A percentile compares a stretch with the other conserved stretches of the same genome.
Conservation (phyloP, 2,329 filamentous ascomycete species). For the Ceratocystis diversiconidia region DNA sequence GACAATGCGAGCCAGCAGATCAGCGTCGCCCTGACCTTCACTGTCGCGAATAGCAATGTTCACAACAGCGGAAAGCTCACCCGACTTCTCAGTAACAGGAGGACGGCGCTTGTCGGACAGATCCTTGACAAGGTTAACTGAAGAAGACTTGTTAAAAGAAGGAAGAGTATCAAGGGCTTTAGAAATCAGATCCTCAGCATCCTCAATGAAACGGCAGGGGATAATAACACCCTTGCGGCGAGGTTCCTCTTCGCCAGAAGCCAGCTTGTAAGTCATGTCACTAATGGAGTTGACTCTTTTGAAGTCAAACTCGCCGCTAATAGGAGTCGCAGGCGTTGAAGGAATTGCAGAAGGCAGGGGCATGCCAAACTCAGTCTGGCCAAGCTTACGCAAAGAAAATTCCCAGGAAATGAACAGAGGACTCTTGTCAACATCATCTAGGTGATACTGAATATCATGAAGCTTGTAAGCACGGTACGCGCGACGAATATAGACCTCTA, state of each 20-base stretch:
- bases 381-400: slow-evolving; percentile 86
- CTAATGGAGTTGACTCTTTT: slow-evolving; percentile 88
- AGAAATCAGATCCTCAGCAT: slow-evolving; percentile 72
- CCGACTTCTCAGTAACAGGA: slow-evolving; percentile 41
- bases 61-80: slow-evolving; percentile 79
- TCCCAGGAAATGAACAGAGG: slow-evolving; percentile 85
- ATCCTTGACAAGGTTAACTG: slow-evolving; percentile 48
- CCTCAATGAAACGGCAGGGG: slow-evolving; percentile 84
- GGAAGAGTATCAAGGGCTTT: slow-evolving; percentile 79
- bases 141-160: slow-evolving; percentile 37
- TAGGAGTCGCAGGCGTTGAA: slow-evolving; percentile 66
- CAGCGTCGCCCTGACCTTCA: slow-evolving; percentile 68
- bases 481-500: slow-evolving; percentile 92
- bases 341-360: slow-evolving; percentile 66
- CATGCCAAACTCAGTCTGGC: slow-evolving; percentile 77
- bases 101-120: slow-evolving; percentile 59
- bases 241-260: slow-evolving; percentile 55
- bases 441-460: slow-evolving; percentile 78
- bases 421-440: slow-evolving; percentile 53
- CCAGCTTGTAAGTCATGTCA: slow-evolving; percentile 74
- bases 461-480: slow-evolving; percentile 93
- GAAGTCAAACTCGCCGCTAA: slow-evolving; percentile 45
- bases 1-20: slow-evolving; percentile 62
- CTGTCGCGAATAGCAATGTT: slow-evolving; percentile 85
- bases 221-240: slow-evolving; percentile 86